Evolutionary conservation across 495 filamentous ascomycete species (phyloP).

Genomic region (Aspergillus carlsbadensis): DNA sequence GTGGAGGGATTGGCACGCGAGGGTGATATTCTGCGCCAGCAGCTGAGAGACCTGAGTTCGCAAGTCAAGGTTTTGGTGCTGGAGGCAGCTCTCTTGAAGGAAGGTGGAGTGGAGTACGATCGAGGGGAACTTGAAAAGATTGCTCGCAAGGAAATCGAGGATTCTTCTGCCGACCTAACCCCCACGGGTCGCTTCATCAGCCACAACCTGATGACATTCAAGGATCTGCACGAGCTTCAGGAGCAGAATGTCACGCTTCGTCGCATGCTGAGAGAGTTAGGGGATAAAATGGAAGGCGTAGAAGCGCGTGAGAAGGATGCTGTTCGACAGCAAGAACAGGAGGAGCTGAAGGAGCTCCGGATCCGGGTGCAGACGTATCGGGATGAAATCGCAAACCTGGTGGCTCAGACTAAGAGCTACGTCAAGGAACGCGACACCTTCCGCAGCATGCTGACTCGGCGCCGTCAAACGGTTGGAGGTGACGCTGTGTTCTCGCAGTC

Average conservation of each 20-base stretch:
- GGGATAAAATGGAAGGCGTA: conserved; percentile 85
- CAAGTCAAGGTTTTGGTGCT: conserved; percentile 87
- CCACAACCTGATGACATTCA: conserved; percentile 77
- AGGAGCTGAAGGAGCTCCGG: conserved; percentile 69
- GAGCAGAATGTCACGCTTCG: conserved; percentile 84
- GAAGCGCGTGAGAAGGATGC: conserved; percentile 71
- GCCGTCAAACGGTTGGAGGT: conserved; percentile 59
- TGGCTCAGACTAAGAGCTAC: conserved; percentile 83
- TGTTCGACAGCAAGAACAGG: conserved; percentile 67
- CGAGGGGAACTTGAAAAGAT: conserved; percentile 71
- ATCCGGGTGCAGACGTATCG: conserved; percentile 59
- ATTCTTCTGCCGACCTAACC: conserved; percentile 58
- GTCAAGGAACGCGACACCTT: conserved; percentile 96
- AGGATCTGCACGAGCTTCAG: conserved; percentile 79
- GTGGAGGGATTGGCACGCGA: conserved; percentile 70
- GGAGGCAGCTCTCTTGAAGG: conserved; percentile 74
- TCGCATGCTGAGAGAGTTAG: conserved; percentile 75
- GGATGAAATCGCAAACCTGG: conserved; percentile 75
- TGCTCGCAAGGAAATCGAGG: conserved; percentile 61
- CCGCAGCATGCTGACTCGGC: conserved; percentile 81
- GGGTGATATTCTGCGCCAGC: conserved; percentile 74
- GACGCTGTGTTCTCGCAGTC: conserved; percentile 70
- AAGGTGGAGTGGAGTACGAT: conserved; percentile 71
- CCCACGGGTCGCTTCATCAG: conserved; percentile 87
- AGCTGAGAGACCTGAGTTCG: conserved; percentile 86